phyloP scores from a whole-genome alignment of 352 stramenopile species.

The Phytophthora fragariaefolia region DNA sequence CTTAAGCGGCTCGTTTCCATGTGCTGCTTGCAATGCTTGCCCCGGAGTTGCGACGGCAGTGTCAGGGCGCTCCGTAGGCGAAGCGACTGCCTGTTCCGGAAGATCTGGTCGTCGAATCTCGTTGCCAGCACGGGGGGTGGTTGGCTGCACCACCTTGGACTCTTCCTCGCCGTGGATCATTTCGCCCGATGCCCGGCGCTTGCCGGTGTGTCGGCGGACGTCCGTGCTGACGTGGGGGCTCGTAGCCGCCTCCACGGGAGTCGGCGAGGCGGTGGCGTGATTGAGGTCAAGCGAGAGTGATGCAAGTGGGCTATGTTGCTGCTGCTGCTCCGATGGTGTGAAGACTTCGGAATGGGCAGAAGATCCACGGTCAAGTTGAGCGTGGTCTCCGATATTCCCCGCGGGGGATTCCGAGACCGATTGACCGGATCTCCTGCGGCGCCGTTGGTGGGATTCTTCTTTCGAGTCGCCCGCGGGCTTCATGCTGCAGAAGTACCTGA shows the following conservation, averaged over 20 bases:
- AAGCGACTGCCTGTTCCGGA: slow-evolving; percentile 27
- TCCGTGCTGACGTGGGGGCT: slow-evolving; percentile 5
- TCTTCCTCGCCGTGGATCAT: slow-evolving; percentile 28
- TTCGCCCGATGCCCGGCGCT: slow-evolving; percentile 31
- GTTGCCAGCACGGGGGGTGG: slow-evolving; percentile 4
- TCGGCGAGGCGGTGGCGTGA: neutral
- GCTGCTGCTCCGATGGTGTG: slow-evolving; percentile 15
- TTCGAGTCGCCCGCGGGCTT: slow-evolving; percentile 10
- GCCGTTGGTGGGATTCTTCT: slow-evolving; percentile 18
- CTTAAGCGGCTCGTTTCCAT: slow-evolving; percentile 1
- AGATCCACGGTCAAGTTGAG: slow-evolving; percentile 25
- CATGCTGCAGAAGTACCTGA: slow-evolving; percentile 8
- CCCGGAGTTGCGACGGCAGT: neutral
- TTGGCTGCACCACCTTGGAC: slow-evolving; percentile 10
- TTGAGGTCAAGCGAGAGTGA: slow-evolving; percentile 1
- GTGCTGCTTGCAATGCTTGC: neutral
- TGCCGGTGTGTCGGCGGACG: slow-evolving; percentile 26
- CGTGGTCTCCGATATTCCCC: slow-evolving; percentile 12
- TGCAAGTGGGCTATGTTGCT: slow-evolving; percentile 13
- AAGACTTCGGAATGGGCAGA: slow-evolving; percentile 20
- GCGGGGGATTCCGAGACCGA: slow-evolving; percentile 8
- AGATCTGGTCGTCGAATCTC: slow-evolving; percentile 29
- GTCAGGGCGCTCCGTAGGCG: neutral
- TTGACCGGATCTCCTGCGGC: slow-evolving; percentile 17
- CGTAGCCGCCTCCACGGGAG: slow-evolving; percentile 6